Evolutionary conservation across 441 rosid genomes (phyloP), one percentile per base, ranked within the genome.

Genomic region (Erodium chrysanthum): DNA sequence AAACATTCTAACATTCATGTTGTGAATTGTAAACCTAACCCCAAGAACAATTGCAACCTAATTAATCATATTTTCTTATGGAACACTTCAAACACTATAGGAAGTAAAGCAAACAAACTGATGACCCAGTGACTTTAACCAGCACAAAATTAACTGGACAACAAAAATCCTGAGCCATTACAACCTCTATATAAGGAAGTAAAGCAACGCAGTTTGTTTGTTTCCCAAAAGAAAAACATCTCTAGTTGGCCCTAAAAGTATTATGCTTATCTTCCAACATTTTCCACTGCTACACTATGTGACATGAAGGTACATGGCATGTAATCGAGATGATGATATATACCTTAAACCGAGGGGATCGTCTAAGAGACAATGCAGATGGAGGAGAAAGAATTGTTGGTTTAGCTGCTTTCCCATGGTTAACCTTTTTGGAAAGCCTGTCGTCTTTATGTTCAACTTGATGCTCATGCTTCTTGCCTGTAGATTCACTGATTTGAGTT

Each of bases 261-360:
- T 11, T 59, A 2, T 9, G 31, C 31, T 21, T 3, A 59, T 8
- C 25, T 12, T 21, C 9, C 27, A 21, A 22, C 59, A 52, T 52
- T 52, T 52, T 52, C 64, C 31, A 59, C 31, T 7, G 11, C 27
- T 21, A 59, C 25, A 52, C 48, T 27, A 21, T 14, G 7, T 8
- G 11, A 66, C 2, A 61, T 66, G 22, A 23, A 27, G 11, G 42
- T 27, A 35, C 9, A 44, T 44, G 60, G 44, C 60, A 65, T 52
- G 48, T 31, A 68, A 59, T 31, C 52, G 10, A 71, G 66, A 48
- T 29, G 27, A 69, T 0, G 18, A 64, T 80, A 82, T 95, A 52
- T 66, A 66, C 74, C 92, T 80, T 81, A 40, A 80, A 63, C 50
- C 89, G 91, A 70, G 95, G 75, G 65, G 94, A 85, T 4, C 85